Evolutionary conservation across 768 basidiomycete genomes (phyloP), one percentile per base, ranked within the genome.

Genomic region (Leccinum longicurvipes): DNA sequence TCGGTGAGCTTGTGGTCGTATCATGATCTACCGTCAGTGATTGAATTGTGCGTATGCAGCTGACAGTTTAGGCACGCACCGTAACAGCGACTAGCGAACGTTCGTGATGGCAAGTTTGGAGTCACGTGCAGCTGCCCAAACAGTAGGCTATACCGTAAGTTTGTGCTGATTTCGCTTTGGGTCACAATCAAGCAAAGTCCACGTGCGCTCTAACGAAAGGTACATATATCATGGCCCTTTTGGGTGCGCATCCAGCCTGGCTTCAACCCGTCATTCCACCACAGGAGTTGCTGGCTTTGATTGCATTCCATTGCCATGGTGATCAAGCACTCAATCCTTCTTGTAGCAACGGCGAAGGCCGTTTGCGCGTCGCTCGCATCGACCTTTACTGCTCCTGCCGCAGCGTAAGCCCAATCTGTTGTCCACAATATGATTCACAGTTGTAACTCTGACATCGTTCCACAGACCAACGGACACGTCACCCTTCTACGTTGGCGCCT

Each of bases 401-500:
- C 70, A 28, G 45, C 66, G 69, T 71, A 58, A 57, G 70, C 28
- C 32, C 4, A 45, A 3, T 6, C 19, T 21, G 14, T 53, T 21
- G 23, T 14, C 14, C 12, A 8, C 21, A 25, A 9, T 28, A 2
- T 46, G n/a, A n/a, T 14, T 44, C 39, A 27, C 2, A n/a, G 12
- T 29, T 15, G 12, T 10, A 17, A 19, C 17, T n/a, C 50, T 61
- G 48, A 64, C 34, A 34, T 45, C 32, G 9, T 31, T 27, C 34
- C 24, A 15, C 42, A 72, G 71, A 47, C 69, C 69, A 3, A 69
- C 69, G 4, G 63, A 60, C 41, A 53, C 59, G n/a, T 73, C 63
- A 27, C 2, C 73, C 36, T 76, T 76, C 68, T 81, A 81, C 60
- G 60, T 70, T 23, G 79, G 79, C 14, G 32, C 62, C 24, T 72